Base-by-base conservation (phyloP, 306 rosid species). In the Cucurbita moschata region DNA sequence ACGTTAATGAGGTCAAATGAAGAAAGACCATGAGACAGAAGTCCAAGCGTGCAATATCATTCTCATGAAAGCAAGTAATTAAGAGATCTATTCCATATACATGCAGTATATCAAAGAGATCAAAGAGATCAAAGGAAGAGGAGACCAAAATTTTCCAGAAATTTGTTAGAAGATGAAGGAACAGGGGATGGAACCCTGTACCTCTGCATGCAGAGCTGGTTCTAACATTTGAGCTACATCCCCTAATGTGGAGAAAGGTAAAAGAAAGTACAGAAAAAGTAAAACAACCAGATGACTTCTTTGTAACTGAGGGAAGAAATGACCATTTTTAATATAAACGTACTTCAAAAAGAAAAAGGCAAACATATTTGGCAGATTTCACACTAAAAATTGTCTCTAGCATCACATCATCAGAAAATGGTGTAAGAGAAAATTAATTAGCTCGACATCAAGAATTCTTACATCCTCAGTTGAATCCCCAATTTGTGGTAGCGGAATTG, bases 381-480 rank as follows among this genome's bases (percentile, higher is more conserved):
- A 43, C 51, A 42, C 53, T 9, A 66, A 66, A 66, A 66, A 44
- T 42, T 38, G 53, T 44, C n/a, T 11, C 53, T 21, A 66, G 54
- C 53, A 66, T 66, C 12, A 43, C 54, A 37, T 44, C 51, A 72
- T 64, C 50, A 72, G 50, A 15, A 38, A 38, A 14, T n/a, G 56
- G 30, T 47, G 73, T 14, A 35, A 71, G 55, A 46, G 6, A 65
- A 65, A 21, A 75, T 15, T 42, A 64, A 51, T 76, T 72, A 49
- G 18, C 53, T 64, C 52, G 57, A 58, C 30, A 44, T 77, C 60
- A 62, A 69, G 79, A 76, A 65, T 59, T 80, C 98, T 86, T 82
- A 93, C 98, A 83, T 81, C 78, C 78, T 90, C 97, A 72, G 78
- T 82, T 13, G 90, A 86, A 79, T 87, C 94, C n/a, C 88, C 85